These are phyloP conservation scores for barrel medic (Medicago truncatula) DNA, from an alignment of 306 rosid species.

Conservation along the genomic window MtrunA17r5.0-ANR NC_053042.1:36227501-36228000, in stretches of 20 bases:
- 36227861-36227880: background rate
- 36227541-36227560: constrained; percentile 25
- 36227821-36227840: constrained; percentile 16
- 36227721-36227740: constrained; percentile 95
- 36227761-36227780: constrained; percentile 58
- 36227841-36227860: constrained; percentile 2
- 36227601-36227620: background rate
- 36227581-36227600: background rate
- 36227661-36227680: constrained; percentile 92
- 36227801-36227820: background rate
- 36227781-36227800: background rate
- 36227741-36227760: constrained; percentile 95
- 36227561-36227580: background rate
- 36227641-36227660: constrained; percentile 84
- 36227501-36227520: constrained; percentile 3
- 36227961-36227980: background rate
- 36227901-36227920: background rate
- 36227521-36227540: constrained; percentile 13
- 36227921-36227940: too few relatives aligned
- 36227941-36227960: background rate
- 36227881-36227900: background rate
- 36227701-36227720: constrained; percentile 94
- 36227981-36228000: constrained; percentile 20
- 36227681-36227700: constrained; percentile 93
- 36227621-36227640: constrained; percentile 65